Evolutionary conservation across 805 yeast genomes (phyloP).

Genomic region (Candida maris): DNA sequence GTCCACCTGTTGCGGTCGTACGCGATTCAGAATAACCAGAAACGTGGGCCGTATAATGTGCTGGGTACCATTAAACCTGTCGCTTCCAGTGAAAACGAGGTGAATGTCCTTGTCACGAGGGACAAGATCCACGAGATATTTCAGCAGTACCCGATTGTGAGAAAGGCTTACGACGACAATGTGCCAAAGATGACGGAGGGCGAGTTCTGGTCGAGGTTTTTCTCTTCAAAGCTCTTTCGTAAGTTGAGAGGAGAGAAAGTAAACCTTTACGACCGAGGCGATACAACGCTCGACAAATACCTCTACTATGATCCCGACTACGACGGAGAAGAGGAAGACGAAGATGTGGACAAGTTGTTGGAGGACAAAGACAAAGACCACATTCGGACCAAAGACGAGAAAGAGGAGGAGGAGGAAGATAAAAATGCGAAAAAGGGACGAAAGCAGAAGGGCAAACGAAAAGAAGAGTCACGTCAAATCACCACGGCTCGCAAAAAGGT

Average conservation of each 20-base stretch:
- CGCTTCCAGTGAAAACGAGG: constrained; percentile 88
- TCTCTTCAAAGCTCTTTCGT: constrained; percentile 83
- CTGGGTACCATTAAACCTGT: constrained; percentile 91
- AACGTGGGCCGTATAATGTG: constrained; percentile 90
- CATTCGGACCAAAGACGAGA: constrained; percentile 25
- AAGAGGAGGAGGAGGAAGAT: background rate
- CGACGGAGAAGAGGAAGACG: constrained; percentile 38
- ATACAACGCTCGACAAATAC: constrained; percentile 80
- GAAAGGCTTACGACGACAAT: constrained; percentile 81
- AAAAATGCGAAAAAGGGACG: constrained; percentile 23
- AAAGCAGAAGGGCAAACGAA: constrained; percentile 30
- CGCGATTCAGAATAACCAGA: constrained; percentile 81
- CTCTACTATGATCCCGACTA: constrained; percentile 63
- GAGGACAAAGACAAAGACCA: constrained; percentile 37
- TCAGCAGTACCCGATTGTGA: constrained; percentile 87
- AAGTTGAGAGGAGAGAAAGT: constrained; percentile 86
- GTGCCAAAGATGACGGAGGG: constrained; percentile 89
- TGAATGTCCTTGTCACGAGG: constrained; percentile 86
- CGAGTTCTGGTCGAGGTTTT: constrained; percentile 95
- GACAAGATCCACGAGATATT: constrained; percentile 88
- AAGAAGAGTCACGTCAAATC: constrained; percentile 20
- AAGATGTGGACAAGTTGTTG: constrained; percentile 26
- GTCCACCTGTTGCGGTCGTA: constrained; percentile 76
- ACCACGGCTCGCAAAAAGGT: constrained; percentile 28
- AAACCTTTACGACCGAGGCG: constrained; percentile 73